A percentile compares a stretch with the other conserved stretches of the same genome.
phyloP scores from a whole-genome alignment of 345 rosid species.

The Abelmoschus esculentus region DNA sequence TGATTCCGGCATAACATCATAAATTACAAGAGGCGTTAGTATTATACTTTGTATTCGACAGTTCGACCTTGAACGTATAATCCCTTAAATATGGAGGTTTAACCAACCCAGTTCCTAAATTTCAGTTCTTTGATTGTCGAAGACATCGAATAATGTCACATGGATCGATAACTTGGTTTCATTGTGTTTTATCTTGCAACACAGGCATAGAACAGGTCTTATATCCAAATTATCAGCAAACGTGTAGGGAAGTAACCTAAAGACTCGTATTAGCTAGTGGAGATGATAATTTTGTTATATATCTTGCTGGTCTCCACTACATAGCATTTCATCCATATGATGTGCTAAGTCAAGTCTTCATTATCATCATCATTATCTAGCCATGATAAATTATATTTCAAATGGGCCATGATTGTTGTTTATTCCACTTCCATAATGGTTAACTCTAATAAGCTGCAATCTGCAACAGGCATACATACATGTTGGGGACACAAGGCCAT shows the following conservation, averaged over 20 bases:
- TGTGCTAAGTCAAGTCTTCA: background rate
- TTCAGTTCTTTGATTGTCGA: background rate
- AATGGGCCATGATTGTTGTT: constrained; percentile 2
- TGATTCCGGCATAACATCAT: background rate
- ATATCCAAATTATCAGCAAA: background rate
- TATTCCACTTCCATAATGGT: background rate
- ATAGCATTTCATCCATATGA: background rate
- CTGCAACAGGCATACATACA: background rate
- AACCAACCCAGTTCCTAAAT: background rate
- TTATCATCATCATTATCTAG: background rate
- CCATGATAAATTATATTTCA: background rate
- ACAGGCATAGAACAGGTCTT: background rate
- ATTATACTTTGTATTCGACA: background rate
- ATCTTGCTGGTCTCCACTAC: background rate
- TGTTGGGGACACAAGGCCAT: constrained; percentile 1
- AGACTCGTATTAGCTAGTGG: background rate
- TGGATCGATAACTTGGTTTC: background rate
- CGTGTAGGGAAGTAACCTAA: background rate
- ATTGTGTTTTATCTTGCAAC: background rate
- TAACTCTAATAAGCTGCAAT: background rate
- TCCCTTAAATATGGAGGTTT: background rate
- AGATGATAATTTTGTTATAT: background rate
- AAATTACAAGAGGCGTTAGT: background rate
- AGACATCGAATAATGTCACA: background rate
- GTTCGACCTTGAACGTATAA: background rate